Base-by-base conservation (phyloP, 495 filamentous ascomycete genomes). In the Penicillium simplicissimum region DNA sequence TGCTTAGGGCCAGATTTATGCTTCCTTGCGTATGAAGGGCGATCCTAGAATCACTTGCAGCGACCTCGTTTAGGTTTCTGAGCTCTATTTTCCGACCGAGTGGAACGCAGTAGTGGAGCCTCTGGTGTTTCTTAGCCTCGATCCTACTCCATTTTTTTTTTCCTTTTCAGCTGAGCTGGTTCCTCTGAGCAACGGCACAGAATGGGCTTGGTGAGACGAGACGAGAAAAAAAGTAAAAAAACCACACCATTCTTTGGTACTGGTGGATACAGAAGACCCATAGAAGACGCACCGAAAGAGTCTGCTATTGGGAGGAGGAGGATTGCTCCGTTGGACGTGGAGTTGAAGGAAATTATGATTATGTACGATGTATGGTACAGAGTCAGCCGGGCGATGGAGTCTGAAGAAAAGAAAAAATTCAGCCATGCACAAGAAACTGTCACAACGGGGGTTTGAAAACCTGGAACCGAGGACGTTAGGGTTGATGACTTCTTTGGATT, bases 31-130 rank as follows among this genome's bases (percentile, higher is more conserved):
- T 66, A 55, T 19, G 7, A 3, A 36, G 34, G 56, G 28, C 55
- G 64, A 67, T 70, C 62, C 60, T 0, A 55, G 23, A 17, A 69
- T 66, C 63, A 69, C 67, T 66, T 69, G 67, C 67, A 66, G 63
- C 45, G 45, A 38, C 52, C 62, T 68, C 65, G 62, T 68, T 68
- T 54, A 45, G 47, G 25, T 60, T 60, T 34, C 54, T 61, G 68
- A 71, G 68, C 64, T 71, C 71, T 67, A 60, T 60, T 71, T 74
- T 70, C 71, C 72, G 74, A 74, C 59, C 54, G 23, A 63, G 69
- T 73, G 71, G 69, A 70, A 69, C 64, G 21, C 38, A 59, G 65
- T 66, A 67, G 28, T 33, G 48, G 23, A 0, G 13, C 48, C 48
- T 54, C 21, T 52, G 58, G 35, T 13, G 23, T 60, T 65, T 65